Evolutionary conservation across 768 basidiomycete species (phyloP).

Genomic region (Krasilnikovozyma curviuscula): DNA sequence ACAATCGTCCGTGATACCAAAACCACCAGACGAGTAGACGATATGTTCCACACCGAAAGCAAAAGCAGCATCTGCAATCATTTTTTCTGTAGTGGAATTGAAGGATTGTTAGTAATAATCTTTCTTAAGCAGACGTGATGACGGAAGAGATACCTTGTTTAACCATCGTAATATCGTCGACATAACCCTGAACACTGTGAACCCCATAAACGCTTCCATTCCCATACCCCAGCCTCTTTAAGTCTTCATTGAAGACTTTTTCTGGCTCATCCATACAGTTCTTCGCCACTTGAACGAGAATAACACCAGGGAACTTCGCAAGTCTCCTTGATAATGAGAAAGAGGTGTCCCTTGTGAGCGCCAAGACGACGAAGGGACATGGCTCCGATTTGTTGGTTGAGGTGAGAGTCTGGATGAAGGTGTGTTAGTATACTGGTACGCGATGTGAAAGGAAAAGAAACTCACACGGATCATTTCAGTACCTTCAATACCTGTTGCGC

Average conservation of each 20-base stretch:
- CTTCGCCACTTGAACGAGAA: slow-evolving; percentile 6
- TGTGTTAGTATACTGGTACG: background rate
- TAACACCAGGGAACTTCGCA: slow-evolving; percentile 10
- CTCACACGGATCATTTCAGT: slow-evolving; percentile 12
- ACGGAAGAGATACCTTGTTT: slow-evolving; percentile 12
- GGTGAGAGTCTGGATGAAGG: background rate
- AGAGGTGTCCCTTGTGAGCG: slow-evolving; percentile 10
- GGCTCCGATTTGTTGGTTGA: background rate
- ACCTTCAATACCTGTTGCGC: slow-evolving; percentile 15
- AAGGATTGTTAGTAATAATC: background rate
- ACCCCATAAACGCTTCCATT: slow-evolving; percentile 14
- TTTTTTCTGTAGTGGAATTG: slow-evolving; percentile 2
- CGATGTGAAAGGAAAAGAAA: background rate
- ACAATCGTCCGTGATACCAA: slow-evolving; percentile 8
- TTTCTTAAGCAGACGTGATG: background rate
- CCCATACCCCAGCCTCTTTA: background rate
- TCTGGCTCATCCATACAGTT: slow-evolving; percentile 15
- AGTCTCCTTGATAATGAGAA: slow-evolving; percentile 6
- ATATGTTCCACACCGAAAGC: slow-evolving; percentile 14
- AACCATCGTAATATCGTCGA: slow-evolving; percentile 8
- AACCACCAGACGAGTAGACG: slow-evolving; percentile 14
- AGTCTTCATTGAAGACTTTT: slow-evolving; percentile 11
- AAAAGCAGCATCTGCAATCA: slow-evolving; percentile 13
- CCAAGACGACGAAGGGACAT: slow-evolving; percentile 8
- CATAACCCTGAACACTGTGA: slow-evolving; percentile 16